phyloP scores from a whole-genome alignment of 192 early-diverging fungal species.

The Entomortierella chlamydospora region DNA sequence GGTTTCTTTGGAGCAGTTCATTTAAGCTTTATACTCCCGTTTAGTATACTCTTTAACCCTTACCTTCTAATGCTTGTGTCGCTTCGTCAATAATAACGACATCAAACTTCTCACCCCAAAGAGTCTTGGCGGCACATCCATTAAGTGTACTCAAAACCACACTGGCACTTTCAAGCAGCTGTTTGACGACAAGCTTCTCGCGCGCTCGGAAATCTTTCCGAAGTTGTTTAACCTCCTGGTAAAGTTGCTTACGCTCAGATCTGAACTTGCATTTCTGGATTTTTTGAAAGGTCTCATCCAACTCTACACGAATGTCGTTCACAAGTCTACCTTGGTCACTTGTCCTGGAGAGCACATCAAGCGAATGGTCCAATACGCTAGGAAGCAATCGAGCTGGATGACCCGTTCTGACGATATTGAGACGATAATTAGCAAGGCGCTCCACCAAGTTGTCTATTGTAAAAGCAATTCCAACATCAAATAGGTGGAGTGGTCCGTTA shows the following conservation, averaged over 20 bases:
- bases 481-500: neutral
- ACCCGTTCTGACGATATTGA: slow-evolving; percentile 83
- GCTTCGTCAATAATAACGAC: slow-evolving; percentile 92
- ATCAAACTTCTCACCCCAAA: slow-evolving; percentile 78
- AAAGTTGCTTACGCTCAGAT: slow-evolving; percentile 71
- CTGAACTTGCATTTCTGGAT: slow-evolving; percentile 74
- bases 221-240: slow-evolving; percentile 72
- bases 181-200: slow-evolving; percentile 75
- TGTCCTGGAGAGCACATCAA: slow-evolving; percentile 74
- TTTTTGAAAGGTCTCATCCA: slow-evolving; percentile 73
- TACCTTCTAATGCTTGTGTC: slow-evolving; percentile 82
- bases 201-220: slow-evolving; percentile 74
- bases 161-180: slow-evolving; percentile 65
- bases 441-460: slow-evolving; percentile 85
- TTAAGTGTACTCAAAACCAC: slow-evolving; percentile 86
- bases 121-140: slow-evolving; percentile 66
- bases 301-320: slow-evolving; percentile 79
- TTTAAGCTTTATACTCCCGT: neutral
- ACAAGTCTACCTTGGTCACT: slow-evolving; percentile 81
- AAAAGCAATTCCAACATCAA: too few relatives aligned
- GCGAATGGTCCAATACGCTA: slow-evolving; percentile 70
- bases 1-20: neutral
- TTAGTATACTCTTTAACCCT: neutral
- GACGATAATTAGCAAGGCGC: slow-evolving; percentile 68
- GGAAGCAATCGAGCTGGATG: slow-evolving; percentile 87